Base-by-base conservation (phyloP, 2,329 filamentous ascomycete genomes). In the Verticillium nonalfalfae region DNA sequence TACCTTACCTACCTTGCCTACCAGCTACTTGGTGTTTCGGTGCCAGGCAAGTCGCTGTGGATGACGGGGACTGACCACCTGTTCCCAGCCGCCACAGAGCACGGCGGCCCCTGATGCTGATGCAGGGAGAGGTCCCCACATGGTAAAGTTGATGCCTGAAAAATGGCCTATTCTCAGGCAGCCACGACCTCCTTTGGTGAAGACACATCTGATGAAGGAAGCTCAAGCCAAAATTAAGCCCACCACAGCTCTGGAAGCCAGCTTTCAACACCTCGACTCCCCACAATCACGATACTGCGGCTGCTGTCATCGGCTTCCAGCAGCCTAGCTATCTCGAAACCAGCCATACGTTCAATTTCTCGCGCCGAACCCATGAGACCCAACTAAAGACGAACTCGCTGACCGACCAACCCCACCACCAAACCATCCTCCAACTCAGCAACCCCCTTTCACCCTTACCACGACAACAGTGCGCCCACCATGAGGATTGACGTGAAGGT, bases 191-290 rank as follows among this genome's bases (percentile, higher is more conserved):
- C 56, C 59, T 31, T 31, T 59, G 60, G 62, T 63, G 62, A 60
- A 63, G 64, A 65, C 64, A 65, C 64, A 65, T 65, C 64, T 64
- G 61, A 64, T 61, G 60, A 65, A 65, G 64, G 60, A 65, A 65
- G 64, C 64, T 65, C 62, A 59, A 55, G 60, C 59, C 62, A 65
- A 63, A 65, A 65, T 64, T 64, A 57, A 58, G 64, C 54, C 64
- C 40, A 58, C 62, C 56, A 58, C 54, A 64, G 62, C 64, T 65
- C 64, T 65, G 64, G 64, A 64, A 65, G 62, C 64, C 62, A 64
- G 56, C 63, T 60, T 63, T 63, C 58, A 58, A 45, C 56, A 62
- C 60, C 59, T 64, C 62, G 57, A 57, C 57, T 36, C n/a, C 33
- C 55, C 14, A 59, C 59, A n/a, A 58, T 21, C 45, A 45, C 57